A percentile compares a stretch with the other conserved stretches of the same genome.
Evolutionary conservation across 108 stramenopile species (phyloP).

Genomic region (Discostella pseudostelligera): DNA sequence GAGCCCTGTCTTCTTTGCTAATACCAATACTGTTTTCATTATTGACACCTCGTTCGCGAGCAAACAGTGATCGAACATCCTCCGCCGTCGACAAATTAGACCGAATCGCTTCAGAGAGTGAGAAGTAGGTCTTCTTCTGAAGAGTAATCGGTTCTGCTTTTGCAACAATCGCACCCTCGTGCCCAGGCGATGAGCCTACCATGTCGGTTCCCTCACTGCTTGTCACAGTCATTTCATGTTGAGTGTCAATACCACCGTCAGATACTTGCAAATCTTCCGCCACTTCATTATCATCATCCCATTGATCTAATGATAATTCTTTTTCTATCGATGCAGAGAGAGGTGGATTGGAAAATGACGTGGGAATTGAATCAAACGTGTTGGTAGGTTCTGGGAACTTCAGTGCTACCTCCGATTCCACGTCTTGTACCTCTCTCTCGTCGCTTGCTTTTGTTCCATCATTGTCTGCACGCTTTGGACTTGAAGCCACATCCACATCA

Average conservation of each 20-base stretch:
- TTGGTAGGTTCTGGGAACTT: neutral
- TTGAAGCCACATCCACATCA: slow-evolving; percentile 18
- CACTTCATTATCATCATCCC: slow-evolving; percentile 28
- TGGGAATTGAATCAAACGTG: slow-evolving; percentile 5
- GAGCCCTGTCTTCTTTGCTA: slow-evolving; percentile 37
- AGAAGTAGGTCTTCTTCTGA: slow-evolving; percentile 20
- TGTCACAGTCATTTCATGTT: neutral
- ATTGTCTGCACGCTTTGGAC: neutral
- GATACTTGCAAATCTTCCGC: neutral
- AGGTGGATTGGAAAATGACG: slow-evolving; percentile 17
- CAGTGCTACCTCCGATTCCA: neutral
- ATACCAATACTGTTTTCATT: slow-evolving; percentile 18
- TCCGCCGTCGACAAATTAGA: slow-evolving; percentile 31
- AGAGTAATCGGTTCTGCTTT: slow-evolving; percentile 1
- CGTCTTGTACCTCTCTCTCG: neutral
- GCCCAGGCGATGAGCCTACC: neutral
- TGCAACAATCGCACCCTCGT: neutral
- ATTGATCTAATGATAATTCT: slow-evolving; percentile 44
- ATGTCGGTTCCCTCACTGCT: neutral
- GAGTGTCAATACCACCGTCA: neutral
- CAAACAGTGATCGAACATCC: slow-evolving; percentile 31
- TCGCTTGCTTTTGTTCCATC: neutral
- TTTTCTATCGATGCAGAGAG: slow-evolving; percentile 35
- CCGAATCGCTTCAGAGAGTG: slow-evolving; percentile 39
- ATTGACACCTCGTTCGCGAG: slow-evolving; percentile 13